Conservation (phyloP, 306 rosid species). For the Cucurbita argyrosperma region DNA sequence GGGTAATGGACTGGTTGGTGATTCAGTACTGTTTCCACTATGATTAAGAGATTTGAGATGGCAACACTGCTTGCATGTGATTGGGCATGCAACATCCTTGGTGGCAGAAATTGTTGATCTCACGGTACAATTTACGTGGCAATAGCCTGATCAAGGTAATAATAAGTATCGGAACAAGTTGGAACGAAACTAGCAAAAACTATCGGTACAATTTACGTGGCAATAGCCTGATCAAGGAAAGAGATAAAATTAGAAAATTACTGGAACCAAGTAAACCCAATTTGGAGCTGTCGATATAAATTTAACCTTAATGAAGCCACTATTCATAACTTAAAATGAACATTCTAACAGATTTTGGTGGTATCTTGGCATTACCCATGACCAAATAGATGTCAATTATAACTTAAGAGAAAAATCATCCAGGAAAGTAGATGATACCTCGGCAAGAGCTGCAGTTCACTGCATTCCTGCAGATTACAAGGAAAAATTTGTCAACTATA, state of each 20-base stretch:
- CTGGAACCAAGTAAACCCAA: not conserved
- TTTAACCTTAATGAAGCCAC: not conserved
- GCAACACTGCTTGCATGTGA: constrained; percentile 63
- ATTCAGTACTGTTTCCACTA: constrained; percentile 43
- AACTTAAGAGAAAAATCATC: not conserved
- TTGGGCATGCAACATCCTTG: constrained; percentile 28
- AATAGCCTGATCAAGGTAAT: constrained; percentile 39
- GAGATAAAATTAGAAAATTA: too few species aligned
- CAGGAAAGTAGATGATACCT: constrained; percentile 35
- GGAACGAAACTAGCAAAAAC: too few species aligned
- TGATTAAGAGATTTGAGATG: constrained; percentile 31
- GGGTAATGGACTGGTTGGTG: constrained; percentile 67
- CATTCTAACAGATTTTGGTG: not conserved
- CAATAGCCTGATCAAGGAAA: constrained; percentile 46
- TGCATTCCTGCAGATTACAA: constrained; percentile 48
- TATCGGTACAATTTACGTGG: constrained; percentile 41
- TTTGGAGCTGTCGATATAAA: not conserved
- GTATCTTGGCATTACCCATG: not conserved
- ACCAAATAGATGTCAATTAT: not conserved
- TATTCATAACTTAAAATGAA: not conserved
- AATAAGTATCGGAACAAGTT: not conserved
- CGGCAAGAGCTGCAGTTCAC: constrained; percentile 61
- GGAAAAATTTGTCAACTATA: constrained; percentile 8
- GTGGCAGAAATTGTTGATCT: constrained; percentile 29
- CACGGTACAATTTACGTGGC: constrained; percentile 53